phyloP scores from a whole-genome alignment of 306 rosid species.

The Trifolium subterraneum region DNA sequence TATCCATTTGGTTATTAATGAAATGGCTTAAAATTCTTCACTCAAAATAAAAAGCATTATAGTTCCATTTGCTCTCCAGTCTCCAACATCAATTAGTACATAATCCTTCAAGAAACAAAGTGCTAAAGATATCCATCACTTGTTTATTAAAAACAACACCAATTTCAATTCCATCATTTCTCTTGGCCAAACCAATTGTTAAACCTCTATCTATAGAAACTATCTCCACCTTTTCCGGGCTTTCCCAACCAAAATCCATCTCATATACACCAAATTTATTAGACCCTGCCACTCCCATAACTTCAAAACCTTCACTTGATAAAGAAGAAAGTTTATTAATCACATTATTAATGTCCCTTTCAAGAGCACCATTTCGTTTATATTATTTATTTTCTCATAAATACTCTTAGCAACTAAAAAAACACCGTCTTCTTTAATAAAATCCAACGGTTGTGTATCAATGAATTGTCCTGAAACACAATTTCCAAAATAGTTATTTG shows the following conservation, averaged over 20 bases:
- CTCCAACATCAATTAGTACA: not conserved
- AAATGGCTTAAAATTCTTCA: too few relatives aligned
- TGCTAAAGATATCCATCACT: slow-evolving; percentile 28
- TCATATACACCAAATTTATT: slow-evolving; percentile 51
- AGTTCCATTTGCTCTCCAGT: not conserved
- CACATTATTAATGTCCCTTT: not conserved
- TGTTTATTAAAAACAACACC: slow-evolving; percentile 30
- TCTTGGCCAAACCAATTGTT: slow-evolving; percentile 44
- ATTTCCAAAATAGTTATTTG: slow-evolving; percentile 28
- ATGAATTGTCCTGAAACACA: not conserved
- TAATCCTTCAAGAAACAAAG: slow-evolving; percentile 33
- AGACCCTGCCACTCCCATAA: slow-evolving; percentile 48
- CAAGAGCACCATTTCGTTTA: not conserved
- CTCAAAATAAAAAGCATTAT: not conserved
- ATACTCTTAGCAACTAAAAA: slow-evolving; percentile 22
- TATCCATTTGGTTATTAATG: too few relatives aligned
- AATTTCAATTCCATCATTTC: slow-evolving; percentile 45
- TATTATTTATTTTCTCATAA: not conserved
- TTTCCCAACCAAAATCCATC: slow-evolving; percentile 62
- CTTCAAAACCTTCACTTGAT: not conserved
- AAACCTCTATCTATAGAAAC: slow-evolving; percentile 34
- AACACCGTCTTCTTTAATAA: slow-evolving; percentile 26
- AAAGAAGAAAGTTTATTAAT: not conserved
- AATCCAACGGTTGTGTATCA: not conserved
- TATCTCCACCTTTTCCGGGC: slow-evolving; percentile 51